These are phyloP conservation scores for Cryptosporidium ubiquitum DNA, from an alignment of 169 alveolate genomes.

Conservation along the genomic window DNA sequence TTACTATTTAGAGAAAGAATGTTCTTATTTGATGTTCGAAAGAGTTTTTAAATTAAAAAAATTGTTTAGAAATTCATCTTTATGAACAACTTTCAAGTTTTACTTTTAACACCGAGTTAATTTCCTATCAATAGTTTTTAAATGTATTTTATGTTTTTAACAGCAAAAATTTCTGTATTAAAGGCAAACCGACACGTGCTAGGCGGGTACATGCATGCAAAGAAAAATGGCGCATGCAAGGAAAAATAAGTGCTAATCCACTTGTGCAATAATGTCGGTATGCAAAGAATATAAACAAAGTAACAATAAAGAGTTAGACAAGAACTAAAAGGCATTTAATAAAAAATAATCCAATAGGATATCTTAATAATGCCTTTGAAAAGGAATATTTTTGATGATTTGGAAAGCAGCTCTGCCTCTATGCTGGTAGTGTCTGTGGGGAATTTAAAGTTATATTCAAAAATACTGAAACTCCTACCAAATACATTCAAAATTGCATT, in stretches of 20 bases:
- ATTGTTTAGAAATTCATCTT: too few species aligned
- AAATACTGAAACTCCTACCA: constrained; percentile 32
- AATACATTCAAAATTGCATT: constrained; percentile 27
- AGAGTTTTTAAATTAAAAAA: too few species aligned
- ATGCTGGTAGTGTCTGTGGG: constrained; percentile 48
- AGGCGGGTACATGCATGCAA: constrained; percentile 49
- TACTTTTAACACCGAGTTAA: too few species aligned
- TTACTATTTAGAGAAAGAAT: too few species aligned
- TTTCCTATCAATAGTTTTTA: not conserved
- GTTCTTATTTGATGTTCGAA: not conserved
- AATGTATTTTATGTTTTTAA: too few species aligned
- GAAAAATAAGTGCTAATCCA: constrained; percentile 21
- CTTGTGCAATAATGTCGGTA: constrained; percentile 39
- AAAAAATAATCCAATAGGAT: not conserved
- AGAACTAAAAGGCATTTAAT: not conserved
- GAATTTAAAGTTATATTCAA: constrained; percentile 33
- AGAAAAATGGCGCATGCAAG: constrained; percentile 55
- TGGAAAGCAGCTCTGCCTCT: constrained; percentile 63
- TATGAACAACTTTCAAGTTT: too few species aligned
- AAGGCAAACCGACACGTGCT: constrained; percentile 10
- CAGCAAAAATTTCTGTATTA: not conserved
- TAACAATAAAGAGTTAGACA: not conserved
- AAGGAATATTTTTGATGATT: constrained; percentile 12
- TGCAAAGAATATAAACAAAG: not conserved
- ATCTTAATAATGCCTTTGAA: constrained; percentile 1